Percentiles rank a stretch among this genome's conserved stretches.
These are phyloP conservation scores for Endocalyx cinctus DNA, from an alignment of 2,329 filamentous ascomycete species.

Conservation along the genomic window DNA sequence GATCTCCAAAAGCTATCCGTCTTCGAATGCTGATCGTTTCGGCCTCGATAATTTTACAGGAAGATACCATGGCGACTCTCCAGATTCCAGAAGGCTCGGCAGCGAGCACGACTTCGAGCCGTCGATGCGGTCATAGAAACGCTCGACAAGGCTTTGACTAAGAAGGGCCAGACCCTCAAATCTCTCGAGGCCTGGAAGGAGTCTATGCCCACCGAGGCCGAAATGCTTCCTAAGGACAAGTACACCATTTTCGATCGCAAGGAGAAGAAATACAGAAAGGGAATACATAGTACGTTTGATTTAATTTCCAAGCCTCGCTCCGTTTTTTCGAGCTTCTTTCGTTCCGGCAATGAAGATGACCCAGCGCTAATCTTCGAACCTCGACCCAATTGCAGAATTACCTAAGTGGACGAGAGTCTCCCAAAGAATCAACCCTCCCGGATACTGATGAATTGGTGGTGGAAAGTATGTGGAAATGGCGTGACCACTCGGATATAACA, in stretches of 20 bases:
- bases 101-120: slow-evolving; percentile 74
- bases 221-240: slow-evolving; percentile 96
- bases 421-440: slow-evolving; percentile 88
- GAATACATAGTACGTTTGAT: slow-evolving; percentile 82
- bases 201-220: slow-evolving; percentile 91
- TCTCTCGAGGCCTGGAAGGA: slow-evolving; percentile 85
- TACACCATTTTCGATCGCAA: slow-evolving; percentile 98
- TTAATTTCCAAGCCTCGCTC: background rate
- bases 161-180: slow-evolving; percentile 67
- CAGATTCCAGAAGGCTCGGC: slow-evolving; percentile 81
- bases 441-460: slow-evolving; percentile 58
- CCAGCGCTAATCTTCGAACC: too few relatives aligned
- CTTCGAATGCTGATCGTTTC: too few relatives aligned
- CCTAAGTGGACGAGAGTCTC: slow-evolving; percentile 95
- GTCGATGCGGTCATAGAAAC: slow-evolving; percentile 87
- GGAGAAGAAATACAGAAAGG: slow-evolving; percentile 92
- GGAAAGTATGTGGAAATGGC: too few relatives aligned
- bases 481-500: too few relatives aligned
- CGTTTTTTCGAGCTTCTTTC: too few relatives aligned
- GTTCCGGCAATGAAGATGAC: too few relatives aligned
- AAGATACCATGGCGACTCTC: slow-evolving; percentile 98
- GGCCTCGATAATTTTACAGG: too few relatives aligned
- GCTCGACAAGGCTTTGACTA: slow-evolving; percentile 71
- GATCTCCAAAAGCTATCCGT: too few relatives aligned
- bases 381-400: slow-evolving; percentile 51